These are phyloP conservation scores for Herpotrichia juniperi DNA, from an alignment of 2,329 filamentous ascomycete genomes.

Conservation along the genomic window DNA sequence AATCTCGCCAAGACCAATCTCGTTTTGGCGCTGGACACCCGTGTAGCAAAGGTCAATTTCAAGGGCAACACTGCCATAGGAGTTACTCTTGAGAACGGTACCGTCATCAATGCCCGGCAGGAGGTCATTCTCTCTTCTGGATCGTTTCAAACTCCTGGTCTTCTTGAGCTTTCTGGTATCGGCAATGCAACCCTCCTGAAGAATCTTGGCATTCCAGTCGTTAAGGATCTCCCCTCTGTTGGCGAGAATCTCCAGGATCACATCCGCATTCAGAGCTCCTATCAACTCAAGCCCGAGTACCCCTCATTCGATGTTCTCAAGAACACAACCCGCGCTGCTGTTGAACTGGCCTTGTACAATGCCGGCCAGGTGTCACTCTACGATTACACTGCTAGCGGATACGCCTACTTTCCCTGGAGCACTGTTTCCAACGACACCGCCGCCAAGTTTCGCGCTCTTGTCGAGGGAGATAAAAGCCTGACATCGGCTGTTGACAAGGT, in stretches of 20 bases:
- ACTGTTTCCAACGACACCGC: not conserved
- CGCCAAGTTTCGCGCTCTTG: not conserved
- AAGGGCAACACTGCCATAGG: slow-evolving; percentile 42
- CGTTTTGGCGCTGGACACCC: no score
- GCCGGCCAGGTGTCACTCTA: slow-evolving; percentile 42
- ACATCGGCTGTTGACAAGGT: not conserved
- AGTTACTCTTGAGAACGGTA: slow-evolving; percentile 38
- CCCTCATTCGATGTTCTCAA: slow-evolving; percentile 29
- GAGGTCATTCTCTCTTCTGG: slow-evolving; percentile 38
- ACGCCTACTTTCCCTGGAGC: slow-evolving; percentile 51
- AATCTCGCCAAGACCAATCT: slow-evolving; percentile 51
- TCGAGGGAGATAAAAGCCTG: not conserved
- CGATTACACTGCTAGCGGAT: slow-evolving; percentile 49
- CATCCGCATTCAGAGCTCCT: slow-evolving; percentile 32
- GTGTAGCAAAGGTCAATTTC: no score
- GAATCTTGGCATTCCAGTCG: slow-evolving; percentile 23
- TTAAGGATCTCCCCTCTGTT: slow-evolving; percentile 26
- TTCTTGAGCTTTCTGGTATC: slow-evolving; percentile 34
- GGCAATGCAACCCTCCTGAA: slow-evolving; percentile 22
- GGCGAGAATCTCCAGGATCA: slow-evolving; percentile 43
- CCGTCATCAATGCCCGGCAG: slow-evolving; percentile 32
- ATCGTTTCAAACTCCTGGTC: slow-evolving; percentile 29
- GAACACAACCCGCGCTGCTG: slow-evolving; percentile 42
- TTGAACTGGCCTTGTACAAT: slow-evolving; percentile 48
- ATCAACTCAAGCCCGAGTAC: slow-evolving; percentile 28